phyloP scores from a whole-genome alignment of 2,329 filamentous ascomycete species.

The Hirsutella thompsonii region DNA sequence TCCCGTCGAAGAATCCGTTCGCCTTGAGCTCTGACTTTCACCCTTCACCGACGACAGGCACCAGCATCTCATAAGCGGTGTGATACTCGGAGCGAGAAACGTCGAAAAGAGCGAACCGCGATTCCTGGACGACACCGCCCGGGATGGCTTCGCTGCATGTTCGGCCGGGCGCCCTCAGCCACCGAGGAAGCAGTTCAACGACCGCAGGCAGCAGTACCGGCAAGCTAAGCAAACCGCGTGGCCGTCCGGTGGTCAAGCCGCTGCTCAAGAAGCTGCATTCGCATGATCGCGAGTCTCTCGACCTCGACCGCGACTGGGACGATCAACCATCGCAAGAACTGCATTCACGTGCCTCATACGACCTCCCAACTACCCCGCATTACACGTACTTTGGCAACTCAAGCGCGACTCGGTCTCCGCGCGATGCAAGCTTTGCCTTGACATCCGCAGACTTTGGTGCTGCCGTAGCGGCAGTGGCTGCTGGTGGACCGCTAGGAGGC shows the following conservation, averaged over 20 bases:
- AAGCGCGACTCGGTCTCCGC: conserved; percentile 7
- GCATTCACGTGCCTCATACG: conserved; percentile 10
- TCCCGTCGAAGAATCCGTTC: neutral
- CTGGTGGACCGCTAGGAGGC: neutral
- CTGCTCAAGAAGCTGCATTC: conserved; percentile 45
- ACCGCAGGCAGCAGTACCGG: conserved; percentile 6
- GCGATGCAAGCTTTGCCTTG: conserved; percentile 35
- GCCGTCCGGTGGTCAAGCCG: conserved; percentile 41
- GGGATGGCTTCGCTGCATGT: conserved; percentile 17
- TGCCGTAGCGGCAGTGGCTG: conserved; percentile 1
- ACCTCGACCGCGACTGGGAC: conserved; percentile 46
- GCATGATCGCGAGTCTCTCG: conserved; percentile 47
- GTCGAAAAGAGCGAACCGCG: too few relatives aligned
- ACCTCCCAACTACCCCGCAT: conserved; percentile 4
- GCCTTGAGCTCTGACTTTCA: neutral
- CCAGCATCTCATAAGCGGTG: neutral
- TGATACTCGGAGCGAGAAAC: too few relatives aligned
- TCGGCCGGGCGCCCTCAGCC: conserved; percentile 6
- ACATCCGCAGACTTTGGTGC: conserved; percentile 19
- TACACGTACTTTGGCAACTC: conserved; percentile 11
- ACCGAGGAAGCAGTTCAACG: neutral
- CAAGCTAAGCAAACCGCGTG: conserved; percentile 30
- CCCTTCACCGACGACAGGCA: neutral
- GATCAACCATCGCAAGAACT: conserved; percentile 27
- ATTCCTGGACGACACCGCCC: conserved; percentile 5